Conservation (phyloP, 2,329 filamentous ascomycete genomes). For the Gyromitra esculenta region DNA sequence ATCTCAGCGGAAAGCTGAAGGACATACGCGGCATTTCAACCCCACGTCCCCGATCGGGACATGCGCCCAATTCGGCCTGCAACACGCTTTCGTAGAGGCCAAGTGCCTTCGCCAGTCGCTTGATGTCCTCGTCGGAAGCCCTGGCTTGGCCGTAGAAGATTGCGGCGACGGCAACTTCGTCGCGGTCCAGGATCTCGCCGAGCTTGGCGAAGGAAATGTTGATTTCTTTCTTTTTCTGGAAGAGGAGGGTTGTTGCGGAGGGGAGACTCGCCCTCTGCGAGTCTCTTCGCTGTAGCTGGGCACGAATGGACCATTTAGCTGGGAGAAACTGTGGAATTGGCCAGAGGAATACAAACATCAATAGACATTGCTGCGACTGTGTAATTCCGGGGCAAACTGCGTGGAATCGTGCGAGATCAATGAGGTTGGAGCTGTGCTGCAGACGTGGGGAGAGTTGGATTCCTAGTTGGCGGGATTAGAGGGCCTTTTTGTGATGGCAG, state of each 20-base stretch:
- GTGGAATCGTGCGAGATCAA: background rate
- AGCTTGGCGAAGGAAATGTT: constrained; percentile 55
- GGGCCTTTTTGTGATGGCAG: background rate
- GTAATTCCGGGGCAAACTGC: background rate
- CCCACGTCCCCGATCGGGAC: constrained; percentile 53
- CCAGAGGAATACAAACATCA: constrained; percentile 6
- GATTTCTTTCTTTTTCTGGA: constrained; percentile 55
- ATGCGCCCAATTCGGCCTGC: constrained; percentile 31
- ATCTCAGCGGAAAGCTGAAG: background rate
- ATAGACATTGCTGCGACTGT: constrained; percentile 26
- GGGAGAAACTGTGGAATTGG: background rate
- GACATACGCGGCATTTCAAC: constrained; percentile 57
- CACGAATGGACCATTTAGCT: background rate
- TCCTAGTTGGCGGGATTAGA: background rate
- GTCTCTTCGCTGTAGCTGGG: constrained; percentile 13
- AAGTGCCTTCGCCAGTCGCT: constrained; percentile 52
- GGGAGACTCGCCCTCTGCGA: constrained; percentile 21
- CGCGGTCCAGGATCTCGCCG: constrained; percentile 55
- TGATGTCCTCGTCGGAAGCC: constrained; percentile 55
- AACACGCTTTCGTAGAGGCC: constrained; percentile 41
- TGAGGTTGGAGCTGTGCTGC: background rate
- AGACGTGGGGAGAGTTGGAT: background rate
- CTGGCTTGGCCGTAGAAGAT: constrained; percentile 57
- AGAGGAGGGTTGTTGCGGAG: constrained; percentile 47
- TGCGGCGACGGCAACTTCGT: constrained; percentile 58